A percentile compares a stretch with the other conserved stretches of the same genome.
Evolutionary conservation across 306 rosid species (phyloP).

Genomic region (Vicia villosa): DNA sequence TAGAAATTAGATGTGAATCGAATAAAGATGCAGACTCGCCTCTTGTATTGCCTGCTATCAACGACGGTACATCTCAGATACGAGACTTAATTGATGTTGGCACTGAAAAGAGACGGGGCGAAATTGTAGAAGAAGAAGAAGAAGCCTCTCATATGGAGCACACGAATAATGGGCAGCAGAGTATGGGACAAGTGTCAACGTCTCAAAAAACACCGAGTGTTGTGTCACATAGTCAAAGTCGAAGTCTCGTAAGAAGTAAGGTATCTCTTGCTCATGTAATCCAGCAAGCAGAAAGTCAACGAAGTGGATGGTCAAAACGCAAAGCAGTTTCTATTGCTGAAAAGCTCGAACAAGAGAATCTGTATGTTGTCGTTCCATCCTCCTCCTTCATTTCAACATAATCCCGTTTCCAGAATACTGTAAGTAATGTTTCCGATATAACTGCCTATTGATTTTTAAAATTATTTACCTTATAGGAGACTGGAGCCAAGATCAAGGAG

Average conservation of each 20-base stretch:
- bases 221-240: constrained; percentile 58
- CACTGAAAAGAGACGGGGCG: constrained; percentile 56
- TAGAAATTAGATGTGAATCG: constrained; percentile 81
- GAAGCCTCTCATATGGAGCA: constrained; percentile 61
- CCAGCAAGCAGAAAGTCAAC: constrained; percentile 94
- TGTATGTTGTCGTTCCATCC: constrained; percentile 56
- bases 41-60: constrained; percentile 52
- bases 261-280: constrained; percentile 98
- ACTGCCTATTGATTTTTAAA: constrained; percentile 19
- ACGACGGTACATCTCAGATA: constrained; percentile 52
- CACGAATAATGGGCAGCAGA: constrained; percentile 45
- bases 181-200: constrained; percentile 45
- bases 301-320: constrained; percentile 79
- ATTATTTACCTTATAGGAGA: constrained; percentile 62
- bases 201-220: constrained; percentile 51
- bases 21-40: constrained; percentile 54
- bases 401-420: constrained; percentile 17
- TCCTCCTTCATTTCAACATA: neutral
- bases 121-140: constrained; percentile 71
- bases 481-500: constrained; percentile 94
- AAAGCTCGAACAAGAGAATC: constrained; percentile 95
- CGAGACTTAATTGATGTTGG: constrained; percentile 50
- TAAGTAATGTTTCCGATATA: constrained; percentile 22
- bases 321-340: constrained; percentile 98
- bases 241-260: constrained; percentile 86